These are phyloP conservation scores for Russula abietina DNA, from an alignment of 768 basidiomycete species.

Conservation along the genomic window DNA sequence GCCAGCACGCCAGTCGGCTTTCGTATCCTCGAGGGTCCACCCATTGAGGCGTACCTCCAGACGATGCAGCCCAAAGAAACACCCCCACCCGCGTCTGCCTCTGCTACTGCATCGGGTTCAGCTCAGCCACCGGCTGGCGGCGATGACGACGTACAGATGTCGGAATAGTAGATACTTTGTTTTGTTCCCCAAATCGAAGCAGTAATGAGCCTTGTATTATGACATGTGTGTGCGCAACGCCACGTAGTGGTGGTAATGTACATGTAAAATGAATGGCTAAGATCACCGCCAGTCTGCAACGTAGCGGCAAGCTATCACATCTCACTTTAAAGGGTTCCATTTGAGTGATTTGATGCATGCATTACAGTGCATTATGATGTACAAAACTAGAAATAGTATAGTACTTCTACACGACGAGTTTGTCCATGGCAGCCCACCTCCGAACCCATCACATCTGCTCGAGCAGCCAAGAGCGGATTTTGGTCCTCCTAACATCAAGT, in stretches of 20 bases:
- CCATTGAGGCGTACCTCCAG: conserved; percentile 65
- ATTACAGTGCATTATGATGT: too few species aligned
- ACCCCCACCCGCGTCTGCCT: conserved; percentile 28
- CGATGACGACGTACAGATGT: conserved; percentile 80
- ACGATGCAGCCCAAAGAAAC: conserved; percentile 70
- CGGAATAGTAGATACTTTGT: too few species aligned
- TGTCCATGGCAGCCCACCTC: too few species aligned
- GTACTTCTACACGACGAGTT: too few species aligned
- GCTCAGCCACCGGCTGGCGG: conserved; percentile 35
- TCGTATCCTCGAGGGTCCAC: conserved; percentile 83
- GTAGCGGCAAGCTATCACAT: too few species aligned
- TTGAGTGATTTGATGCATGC: too few species aligned
- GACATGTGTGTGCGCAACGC: neutral
- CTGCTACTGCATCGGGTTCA: conserved; percentile 36
- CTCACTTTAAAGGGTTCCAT: too few species aligned
- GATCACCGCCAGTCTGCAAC: too few species aligned
- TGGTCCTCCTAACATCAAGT: too few species aligned
- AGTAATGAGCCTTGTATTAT: conserved; percentile 3
- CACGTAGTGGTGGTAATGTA: conserved; percentile 5
- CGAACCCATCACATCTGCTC: too few species aligned
- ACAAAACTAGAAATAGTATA: too few species aligned
- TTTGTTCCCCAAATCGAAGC: conserved; percentile 4
- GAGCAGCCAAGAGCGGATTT: too few species aligned
- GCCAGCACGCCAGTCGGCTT: conserved; percentile 51
- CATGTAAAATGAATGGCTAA: conserved; percentile 3